Conservation (phyloP, 805 yeast genomes). For the Maudiozyma saulgeensis region DNA sequence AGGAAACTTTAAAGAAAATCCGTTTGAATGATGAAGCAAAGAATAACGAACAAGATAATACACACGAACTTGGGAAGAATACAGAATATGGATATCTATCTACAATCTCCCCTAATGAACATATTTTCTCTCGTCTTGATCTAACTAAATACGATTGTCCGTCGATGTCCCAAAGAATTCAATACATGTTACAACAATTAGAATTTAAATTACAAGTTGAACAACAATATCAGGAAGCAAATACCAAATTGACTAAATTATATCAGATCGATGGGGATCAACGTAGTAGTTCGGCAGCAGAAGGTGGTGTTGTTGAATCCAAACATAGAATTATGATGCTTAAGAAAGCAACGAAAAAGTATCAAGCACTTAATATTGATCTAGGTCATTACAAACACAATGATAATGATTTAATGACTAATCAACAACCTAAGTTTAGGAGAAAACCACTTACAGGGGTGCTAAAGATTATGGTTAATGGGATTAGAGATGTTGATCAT, state of each 20-base stretch:
- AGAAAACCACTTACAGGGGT: constrained; percentile 80
- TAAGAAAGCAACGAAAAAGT: constrained; percentile 74
- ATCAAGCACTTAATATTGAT: constrained; percentile 78
- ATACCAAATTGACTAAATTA: constrained; percentile 76
- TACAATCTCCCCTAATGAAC: constrained; percentile 29
- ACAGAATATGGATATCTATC: constrained; percentile 30
- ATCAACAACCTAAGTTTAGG: constrained; percentile 61
- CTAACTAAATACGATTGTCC: constrained; percentile 89
- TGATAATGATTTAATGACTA: constrained; percentile 50
- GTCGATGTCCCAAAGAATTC: constrained; percentile 87
- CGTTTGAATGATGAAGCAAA: constrained; percentile 14
- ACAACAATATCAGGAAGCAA: constrained; percentile 85
- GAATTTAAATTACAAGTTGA: constrained; percentile 93
- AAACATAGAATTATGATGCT: constrained; percentile 77
- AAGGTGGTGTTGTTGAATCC: constrained; percentile 75
- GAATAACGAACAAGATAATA: constrained; percentile 3
- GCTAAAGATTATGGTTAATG: constrained; percentile 60
- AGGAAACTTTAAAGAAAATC: constrained; percentile 62
- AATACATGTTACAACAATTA: constrained; percentile 87
- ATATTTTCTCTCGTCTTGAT: constrained; percentile 57
- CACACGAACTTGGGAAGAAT: constrained; percentile 4
- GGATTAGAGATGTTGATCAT: constrained; percentile 86
- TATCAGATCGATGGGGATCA: constrained; percentile 89
- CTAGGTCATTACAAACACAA: constrained; percentile 47
- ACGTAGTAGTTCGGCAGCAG: constrained; percentile 76